Conservation (phyloP, 176 grass and related monocot species). For the Oryza glumipatula region DNA sequence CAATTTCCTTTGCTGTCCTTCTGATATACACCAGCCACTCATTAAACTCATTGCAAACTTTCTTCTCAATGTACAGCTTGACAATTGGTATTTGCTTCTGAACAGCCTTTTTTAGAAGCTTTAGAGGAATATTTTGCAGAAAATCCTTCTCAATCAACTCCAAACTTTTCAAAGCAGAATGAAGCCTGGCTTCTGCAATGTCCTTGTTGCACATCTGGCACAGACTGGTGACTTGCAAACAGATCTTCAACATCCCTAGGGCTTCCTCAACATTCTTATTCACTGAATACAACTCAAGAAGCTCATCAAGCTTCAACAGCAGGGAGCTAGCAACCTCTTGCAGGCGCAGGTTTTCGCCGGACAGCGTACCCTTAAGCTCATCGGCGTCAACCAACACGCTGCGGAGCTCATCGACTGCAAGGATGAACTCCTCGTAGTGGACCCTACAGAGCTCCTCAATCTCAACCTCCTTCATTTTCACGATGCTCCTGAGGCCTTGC, state of each 20-base stretch:
- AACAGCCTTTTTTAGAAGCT: conserved; percentile 62
- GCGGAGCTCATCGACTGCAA: conserved; percentile 72
- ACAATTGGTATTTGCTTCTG: conserved; percentile 70
- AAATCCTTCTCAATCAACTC: conserved; percentile 74
- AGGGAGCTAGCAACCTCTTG: conserved; percentile 60
- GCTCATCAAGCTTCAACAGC: conserved; percentile 63
- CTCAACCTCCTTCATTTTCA: conserved; percentile 75
- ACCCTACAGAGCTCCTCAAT: conserved; percentile 78
- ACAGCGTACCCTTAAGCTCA: conserved; percentile 64
- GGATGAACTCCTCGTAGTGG: conserved; percentile 87
- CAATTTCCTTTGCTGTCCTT: conserved; percentile 66
- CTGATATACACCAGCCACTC: conserved; percentile 84
- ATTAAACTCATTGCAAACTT: conserved; percentile 76
- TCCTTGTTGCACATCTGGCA: conserved; percentile 70
- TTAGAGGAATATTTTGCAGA: conserved; percentile 67
- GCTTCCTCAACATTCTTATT: conserved; percentile 66
- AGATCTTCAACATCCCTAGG: conserved; percentile 59
- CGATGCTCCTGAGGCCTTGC: conserved; percentile 55
- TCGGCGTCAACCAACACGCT: conserved; percentile 71
- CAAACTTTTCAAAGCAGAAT: conserved; percentile 70
- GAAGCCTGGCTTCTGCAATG: conserved; percentile 51
- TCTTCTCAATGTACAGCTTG: conserved; percentile 79
- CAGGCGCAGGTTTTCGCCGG: conserved; percentile 58
- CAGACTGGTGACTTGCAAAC: conserved; percentile 57
- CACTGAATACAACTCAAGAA: conserved; percentile 58